Evolutionary conservation across 257 asterid genomes (phyloP).

Genomic region (Nicotiana noctiflora): DNA sequence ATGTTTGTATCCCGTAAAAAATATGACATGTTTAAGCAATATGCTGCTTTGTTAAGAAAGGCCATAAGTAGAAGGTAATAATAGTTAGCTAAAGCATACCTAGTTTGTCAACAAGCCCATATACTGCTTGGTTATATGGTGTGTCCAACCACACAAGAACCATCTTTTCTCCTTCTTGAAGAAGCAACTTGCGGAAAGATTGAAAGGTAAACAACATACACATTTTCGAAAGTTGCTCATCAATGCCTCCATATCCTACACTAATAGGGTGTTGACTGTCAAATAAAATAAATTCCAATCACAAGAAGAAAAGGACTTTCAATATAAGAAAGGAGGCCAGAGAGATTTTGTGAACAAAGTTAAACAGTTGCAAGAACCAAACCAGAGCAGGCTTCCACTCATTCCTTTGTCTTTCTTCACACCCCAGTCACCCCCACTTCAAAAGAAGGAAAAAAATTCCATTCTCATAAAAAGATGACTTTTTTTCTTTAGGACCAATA

Average conservation of each 20-base stretch:
- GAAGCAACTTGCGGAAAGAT: constrained; percentile 80
- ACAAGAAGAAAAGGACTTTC: background rate
- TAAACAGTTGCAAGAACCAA: background rate
- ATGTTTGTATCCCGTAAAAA: constrained; percentile 12
- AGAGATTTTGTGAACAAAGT: background rate
- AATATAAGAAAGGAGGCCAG: background rate
- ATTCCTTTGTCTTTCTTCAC: background rate
- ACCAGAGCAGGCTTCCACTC: background rate
- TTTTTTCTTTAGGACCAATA: background rate
- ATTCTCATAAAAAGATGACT: background rate
- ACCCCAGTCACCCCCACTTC: background rate
- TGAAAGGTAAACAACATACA: constrained; percentile 77
- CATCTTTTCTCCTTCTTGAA: constrained; percentile 97
- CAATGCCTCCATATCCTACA: constrained; percentile 46
- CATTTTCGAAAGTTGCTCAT: constrained; percentile 67
- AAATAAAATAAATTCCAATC: background rate
- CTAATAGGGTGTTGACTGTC: constrained; percentile 36
- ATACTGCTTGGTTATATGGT: constrained; percentile 95
- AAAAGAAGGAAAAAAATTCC: background rate
- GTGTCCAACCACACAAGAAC: constrained; percentile 97
- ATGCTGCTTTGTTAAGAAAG: background rate
- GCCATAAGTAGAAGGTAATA: background rate
- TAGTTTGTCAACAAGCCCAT: constrained; percentile 94
- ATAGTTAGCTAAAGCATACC: constrained; percentile 32
- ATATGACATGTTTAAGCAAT: constrained; percentile 2